Evolutionary conservation across 371 early-diverging fungal species (phyloP).

Genomic region (Nematocida ausubeli): DNA sequence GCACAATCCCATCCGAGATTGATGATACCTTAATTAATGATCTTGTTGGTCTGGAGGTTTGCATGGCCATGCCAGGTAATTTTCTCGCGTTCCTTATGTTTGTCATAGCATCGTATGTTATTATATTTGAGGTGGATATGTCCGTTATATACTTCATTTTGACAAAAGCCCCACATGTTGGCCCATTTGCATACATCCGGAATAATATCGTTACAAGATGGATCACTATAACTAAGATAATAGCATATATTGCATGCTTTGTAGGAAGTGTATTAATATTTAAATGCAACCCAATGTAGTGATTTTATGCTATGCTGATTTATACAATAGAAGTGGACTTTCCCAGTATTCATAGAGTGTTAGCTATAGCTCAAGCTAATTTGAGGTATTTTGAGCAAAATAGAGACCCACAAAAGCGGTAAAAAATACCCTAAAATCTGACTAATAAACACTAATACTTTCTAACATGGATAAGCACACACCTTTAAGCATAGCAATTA

Average conservation of each 20-base stretch:
- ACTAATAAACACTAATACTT: too few relatives aligned
- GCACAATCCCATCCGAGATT: background rate
- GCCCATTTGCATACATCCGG: background rate
- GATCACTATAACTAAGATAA: background rate
- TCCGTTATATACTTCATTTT: background rate
- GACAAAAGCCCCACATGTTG: background rate
- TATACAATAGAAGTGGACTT: too few relatives aligned
- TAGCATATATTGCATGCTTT: background rate
- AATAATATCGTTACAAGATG: background rate
- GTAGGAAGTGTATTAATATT: background rate
- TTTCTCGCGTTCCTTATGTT: background rate
- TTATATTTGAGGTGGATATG: conserved; percentile 6
- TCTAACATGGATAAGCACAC: too few relatives aligned
- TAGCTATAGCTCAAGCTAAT: too few relatives aligned
- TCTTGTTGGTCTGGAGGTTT: background rate
- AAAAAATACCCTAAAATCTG: too few relatives aligned
- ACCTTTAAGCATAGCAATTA: too few relatives aligned
- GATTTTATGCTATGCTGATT: too few relatives aligned
- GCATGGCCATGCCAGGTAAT: background rate
- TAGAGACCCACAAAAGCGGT: too few relatives aligned
- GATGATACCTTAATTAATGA: background rate
- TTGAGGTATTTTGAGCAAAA: too few relatives aligned
- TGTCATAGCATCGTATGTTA: background rate
- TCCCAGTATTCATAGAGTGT: too few relatives aligned
- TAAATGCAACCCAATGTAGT: background rate